A percentile compares a stretch with the other conserved stretches of the same genome.
Evolutionary conservation across 495 filamentous ascomycete species (phyloP).

Genomic region (Aspergillus hancockii): DNA sequence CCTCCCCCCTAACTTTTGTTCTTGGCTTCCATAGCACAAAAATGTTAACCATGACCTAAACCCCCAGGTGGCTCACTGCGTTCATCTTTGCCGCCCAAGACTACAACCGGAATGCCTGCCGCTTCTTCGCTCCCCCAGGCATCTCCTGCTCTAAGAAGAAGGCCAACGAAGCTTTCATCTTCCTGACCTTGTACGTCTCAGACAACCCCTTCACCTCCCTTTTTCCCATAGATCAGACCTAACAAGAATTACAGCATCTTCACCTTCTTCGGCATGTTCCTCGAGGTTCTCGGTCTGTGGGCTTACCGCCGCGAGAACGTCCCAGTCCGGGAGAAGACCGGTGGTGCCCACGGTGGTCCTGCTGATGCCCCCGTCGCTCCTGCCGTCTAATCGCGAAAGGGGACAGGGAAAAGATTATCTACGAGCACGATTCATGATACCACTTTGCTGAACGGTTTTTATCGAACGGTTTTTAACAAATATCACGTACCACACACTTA

Average conservation of each 20-base stretch:
- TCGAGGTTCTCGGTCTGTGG: conserved; percentile 56
- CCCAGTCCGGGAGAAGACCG: conserved; percentile 28
- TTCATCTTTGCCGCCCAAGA: conserved; percentile 61
- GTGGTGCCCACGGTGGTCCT: conserved; percentile 33
- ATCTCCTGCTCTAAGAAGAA: conserved; percentile 37
- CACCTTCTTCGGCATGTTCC: conserved; percentile 52
- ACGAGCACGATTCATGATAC: background rate
- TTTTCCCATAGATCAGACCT: conserved; percentile 4
- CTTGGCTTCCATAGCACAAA: background rate
- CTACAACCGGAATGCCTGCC: conserved; percentile 46
- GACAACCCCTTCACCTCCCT: background rate
- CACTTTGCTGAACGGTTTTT: no score
- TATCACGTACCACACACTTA: background rate
- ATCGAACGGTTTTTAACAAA: no score
- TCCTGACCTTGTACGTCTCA: conserved; percentile 58
- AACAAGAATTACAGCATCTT: conserved; percentile 30
- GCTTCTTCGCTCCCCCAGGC: conserved; percentile 32
- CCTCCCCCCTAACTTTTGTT: background rate
- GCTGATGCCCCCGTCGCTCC: conserved; percentile 21
- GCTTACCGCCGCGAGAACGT: conserved; percentile 32
- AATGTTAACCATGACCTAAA: conserved; percentile 22
- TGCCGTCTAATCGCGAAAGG: background rate
- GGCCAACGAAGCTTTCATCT: conserved; percentile 60
- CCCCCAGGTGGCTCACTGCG: conserved; percentile 55
- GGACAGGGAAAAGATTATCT: background rate